Conservation (phyloP, 345 rosid genomes). For the Melaleuca alternifolia region DNA sequence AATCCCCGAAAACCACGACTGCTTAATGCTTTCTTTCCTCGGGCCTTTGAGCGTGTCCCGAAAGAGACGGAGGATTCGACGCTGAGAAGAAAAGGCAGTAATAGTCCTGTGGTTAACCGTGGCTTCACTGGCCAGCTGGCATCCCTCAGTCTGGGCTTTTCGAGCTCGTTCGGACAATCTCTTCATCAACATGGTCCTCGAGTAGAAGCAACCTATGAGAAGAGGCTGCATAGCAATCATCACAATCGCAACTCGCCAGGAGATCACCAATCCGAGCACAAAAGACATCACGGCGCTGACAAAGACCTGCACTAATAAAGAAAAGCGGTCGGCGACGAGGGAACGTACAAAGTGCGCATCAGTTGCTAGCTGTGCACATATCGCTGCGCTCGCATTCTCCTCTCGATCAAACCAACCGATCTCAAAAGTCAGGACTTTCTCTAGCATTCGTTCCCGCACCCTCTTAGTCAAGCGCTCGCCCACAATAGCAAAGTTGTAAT, state of each 20-base stretch:
- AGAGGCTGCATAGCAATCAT: slow-evolving; percentile 41
- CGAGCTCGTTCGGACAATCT: slow-evolving; percentile 33
- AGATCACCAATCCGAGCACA: slow-evolving; percentile 12
- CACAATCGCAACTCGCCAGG: slow-evolving; percentile 36
- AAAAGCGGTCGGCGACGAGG: slow-evolving; percentile 27
- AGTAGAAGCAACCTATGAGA: slow-evolving; percentile 28
- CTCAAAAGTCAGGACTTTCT: slow-evolving; percentile 31
- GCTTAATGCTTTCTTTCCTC: slow-evolving; percentile 23
- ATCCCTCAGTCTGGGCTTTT: slow-evolving; percentile 25
- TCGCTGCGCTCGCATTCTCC: slow-evolving; percentile 36
- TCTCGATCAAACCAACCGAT: slow-evolving; percentile 43
- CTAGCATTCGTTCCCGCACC: slow-evolving; percentile 25
- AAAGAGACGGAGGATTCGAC: slow-evolving; percentile 22
- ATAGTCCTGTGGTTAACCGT: slow-evolving; percentile 38
- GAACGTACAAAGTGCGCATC: slow-evolving; percentile 33
- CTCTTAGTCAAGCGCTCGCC: slow-evolving; percentile 31
- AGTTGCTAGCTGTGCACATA: slow-evolving; percentile 25
- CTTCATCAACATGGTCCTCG: slow-evolving; percentile 32
- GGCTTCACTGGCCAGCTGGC: slow-evolving; percentile 44
- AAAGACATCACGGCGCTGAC: slow-evolving; percentile 26
- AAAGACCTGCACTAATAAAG: slow-evolving; percentile 27
- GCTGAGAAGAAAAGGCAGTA: slow-evolving; percentile 38
- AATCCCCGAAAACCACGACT: slow-evolving; percentile 39
- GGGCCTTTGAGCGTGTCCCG: slow-evolving; percentile 24
- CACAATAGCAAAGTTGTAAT: slow-evolving; percentile 37